These are phyloP conservation scores for Heterotrichella gracilis DNA, from an alignment of 352 stramenopile species.

Conservation along the genomic window DNA sequence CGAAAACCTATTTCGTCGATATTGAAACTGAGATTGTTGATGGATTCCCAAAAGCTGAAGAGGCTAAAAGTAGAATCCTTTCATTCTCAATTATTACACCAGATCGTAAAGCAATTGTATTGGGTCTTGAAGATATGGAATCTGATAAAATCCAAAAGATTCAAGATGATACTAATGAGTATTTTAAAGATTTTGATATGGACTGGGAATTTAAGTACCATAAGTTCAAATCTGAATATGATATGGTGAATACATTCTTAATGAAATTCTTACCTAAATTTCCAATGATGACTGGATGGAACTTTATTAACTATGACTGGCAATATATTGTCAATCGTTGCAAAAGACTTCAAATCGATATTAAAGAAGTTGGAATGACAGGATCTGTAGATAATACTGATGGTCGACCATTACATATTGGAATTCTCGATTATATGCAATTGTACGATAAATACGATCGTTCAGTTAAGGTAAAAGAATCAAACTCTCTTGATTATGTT, in stretches of 20 bases:
- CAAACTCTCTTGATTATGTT: no score
- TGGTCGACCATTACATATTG: no score
- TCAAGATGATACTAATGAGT: conserved; percentile 5
- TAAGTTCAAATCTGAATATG: background rate
- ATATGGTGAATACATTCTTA: background rate
- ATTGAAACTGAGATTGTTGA: conserved; percentile 2
- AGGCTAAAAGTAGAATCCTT: background rate
- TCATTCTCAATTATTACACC: background rate
- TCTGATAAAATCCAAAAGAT: background rate
- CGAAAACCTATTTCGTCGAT: background rate
- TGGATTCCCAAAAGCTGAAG: background rate
- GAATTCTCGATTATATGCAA: no score
- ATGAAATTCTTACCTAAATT: background rate
- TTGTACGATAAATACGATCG: no score
- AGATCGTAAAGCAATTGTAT: background rate
- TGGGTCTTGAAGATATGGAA: background rate
- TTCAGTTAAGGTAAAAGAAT: no score
- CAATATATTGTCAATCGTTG: conserved; percentile 1
- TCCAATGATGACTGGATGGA: background rate
- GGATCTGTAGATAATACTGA: no score
- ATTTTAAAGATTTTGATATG: background rate
- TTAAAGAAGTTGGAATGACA: no score
- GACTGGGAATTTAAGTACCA: background rate
- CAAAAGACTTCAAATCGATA: no score
- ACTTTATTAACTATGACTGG: background rate